phyloP scores from a whole-genome alignment of 139 green algal genomes.

The Pleodorina starrii region DNA sequence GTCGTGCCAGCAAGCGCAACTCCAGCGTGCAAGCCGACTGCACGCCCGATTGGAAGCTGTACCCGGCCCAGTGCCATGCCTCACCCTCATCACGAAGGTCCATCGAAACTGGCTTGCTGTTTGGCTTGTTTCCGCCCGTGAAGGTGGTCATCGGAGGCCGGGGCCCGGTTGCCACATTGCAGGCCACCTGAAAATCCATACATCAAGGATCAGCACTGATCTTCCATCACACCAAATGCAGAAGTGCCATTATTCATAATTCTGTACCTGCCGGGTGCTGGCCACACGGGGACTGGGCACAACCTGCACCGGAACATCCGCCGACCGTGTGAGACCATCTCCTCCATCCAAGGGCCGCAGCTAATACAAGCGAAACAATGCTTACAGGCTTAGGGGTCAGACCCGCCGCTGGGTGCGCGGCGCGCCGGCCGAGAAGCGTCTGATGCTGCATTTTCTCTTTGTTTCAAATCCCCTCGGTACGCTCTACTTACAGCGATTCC shows the following conservation, averaged over 20 bases:
- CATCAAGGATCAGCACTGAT: constrained; percentile 1
- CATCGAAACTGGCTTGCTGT: constrained; percentile 60
- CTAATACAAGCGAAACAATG: neutral
- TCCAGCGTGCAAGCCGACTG: neutral
- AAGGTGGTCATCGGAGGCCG: constrained; percentile 57
- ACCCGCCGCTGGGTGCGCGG: constrained; percentile 25
- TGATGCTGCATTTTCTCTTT: constrained; percentile 29
- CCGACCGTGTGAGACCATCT: neutral
- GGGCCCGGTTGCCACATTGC: constrained; percentile 71
- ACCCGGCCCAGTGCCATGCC: neutral
- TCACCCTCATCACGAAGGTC: constrained; percentile 67
- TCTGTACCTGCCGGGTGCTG: constrained; percentile 10
- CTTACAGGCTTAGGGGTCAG: constrained; percentile 18
- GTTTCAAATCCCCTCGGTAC: neutral
- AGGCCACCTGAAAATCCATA: constrained; percentile 51
- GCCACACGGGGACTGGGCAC: constrained; percentile 26
- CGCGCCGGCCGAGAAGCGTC: constrained; percentile 31
- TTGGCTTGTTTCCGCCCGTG: constrained; percentile 23
- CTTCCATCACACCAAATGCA: neutral
- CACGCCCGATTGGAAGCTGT: neutral
- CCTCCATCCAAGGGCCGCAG: neutral
- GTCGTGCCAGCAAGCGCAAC: too few species aligned
- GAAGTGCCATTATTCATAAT: too few species aligned
- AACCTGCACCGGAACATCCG: constrained; percentile 7
- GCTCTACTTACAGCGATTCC: constrained; percentile 18